Base-by-base conservation (phyloP, 352 stramenopile genomes). In the Phytophthora sp. region DNA sequence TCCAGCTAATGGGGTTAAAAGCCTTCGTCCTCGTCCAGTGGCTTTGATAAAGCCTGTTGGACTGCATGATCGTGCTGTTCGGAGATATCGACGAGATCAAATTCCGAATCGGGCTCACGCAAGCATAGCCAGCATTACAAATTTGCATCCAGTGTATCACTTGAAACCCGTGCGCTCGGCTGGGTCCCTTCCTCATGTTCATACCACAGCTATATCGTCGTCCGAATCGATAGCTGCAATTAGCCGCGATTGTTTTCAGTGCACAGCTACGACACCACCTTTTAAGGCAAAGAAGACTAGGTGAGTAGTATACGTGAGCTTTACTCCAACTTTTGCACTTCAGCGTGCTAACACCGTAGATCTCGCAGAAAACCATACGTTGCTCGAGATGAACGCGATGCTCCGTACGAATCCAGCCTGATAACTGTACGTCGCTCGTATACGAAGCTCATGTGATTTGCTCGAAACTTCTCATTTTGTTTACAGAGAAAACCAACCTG, bases 241-340 rank as follows among this genome's bases (percentile, higher is more conserved):
- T 16, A 90, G 81, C 66, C 80, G 84, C 7, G 79, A 88, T 13
- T 92, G 83, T 63, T 84, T 86, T 35, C 79, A 90, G 33, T 92
- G 81, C 36, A 75, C 74, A 31, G 52, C 54, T 33, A 26, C 59
- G 18, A 53, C 42, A 16, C 16, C 59, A 31, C 44, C 54, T 8
- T 13, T 2, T 0, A 74, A 67, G 16, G 6, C 27, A 31, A 58
- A 67, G 31, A 71, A 57, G 20, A 66, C 52, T 59, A 35, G 50
- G 66, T 71, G 9, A 38, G 54, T 20, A 47, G n/a, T n/a, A n/a
- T n/a, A n/a, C n/a, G n/a, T n/a, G n/a, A n/a, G n/a, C n/a, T n/a
- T 11, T 42, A 20, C 3, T 42, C 29, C 9, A 27, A 35, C 9
- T 38, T 27, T 33, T 9, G 9, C 16, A 31, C 24, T 44, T 3